Evolutionary conservation across 139 green algal genomes (phyloP), one percentile per base, ranked within the genome.

Genomic region (Gonium pectorale): DNA sequence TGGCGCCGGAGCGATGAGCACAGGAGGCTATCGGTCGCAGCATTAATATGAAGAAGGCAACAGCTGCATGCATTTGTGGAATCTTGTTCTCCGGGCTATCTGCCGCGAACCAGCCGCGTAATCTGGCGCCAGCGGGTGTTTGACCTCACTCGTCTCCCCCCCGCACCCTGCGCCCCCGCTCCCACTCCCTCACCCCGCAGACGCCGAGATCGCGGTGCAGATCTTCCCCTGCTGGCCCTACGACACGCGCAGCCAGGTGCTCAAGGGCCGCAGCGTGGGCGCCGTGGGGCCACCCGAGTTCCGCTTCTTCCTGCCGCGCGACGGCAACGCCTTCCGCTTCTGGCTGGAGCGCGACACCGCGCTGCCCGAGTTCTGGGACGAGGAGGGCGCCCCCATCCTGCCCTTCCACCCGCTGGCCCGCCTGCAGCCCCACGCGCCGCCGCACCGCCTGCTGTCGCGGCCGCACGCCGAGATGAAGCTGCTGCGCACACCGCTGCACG

Each of bases 261-360:
- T 85, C 26, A 67, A 68, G 64, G 79, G 79, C 46, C 64, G 63
- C 27, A 62, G 33, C 29, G 35, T 77, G 49, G 79, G 79, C 64
- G 46, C 67, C 44, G 49, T 85, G 60, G 62, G 49, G 4, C 82
- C 82, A 2, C 82, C 82, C 37, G 70, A 87, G 40, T 87, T 83
- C 82, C 71, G 60, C 54, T 87, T 87, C 71, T 87, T 79, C 70
- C 70, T 87, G 62, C 82, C 82, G 11, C 71, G 81, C 35, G 68
- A 86, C 69, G 79, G 64, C 64, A 70, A 85, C 44, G 79, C 79
- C 21, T 85, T 85, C 79, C 62, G 70, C 3, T 91, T 89, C 77
- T 91, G 87, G 87, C 52, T 88, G 60, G 87, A 91, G 31, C 82
- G 87, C 17, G 87, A 91, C 35, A 67, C 69, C 8, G 78, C 67